Percentiles rank a stretch among this genome's conserved stretches.
phyloP scores from a whole-genome alignment of 2,329 filamentous ascomycete species.

The Fusarium redolens region DNA sequence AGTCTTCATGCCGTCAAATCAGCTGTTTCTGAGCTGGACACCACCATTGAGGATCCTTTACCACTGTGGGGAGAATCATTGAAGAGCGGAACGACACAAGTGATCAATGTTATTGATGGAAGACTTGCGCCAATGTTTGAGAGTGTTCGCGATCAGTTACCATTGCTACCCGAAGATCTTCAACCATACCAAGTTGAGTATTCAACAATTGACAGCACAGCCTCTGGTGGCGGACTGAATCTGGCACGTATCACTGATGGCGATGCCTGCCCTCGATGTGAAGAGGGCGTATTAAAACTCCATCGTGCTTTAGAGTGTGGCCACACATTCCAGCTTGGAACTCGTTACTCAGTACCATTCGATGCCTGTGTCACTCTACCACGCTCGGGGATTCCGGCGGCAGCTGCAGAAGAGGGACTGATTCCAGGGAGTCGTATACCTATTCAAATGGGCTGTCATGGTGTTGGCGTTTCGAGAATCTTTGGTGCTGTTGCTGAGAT shows the following conservation, averaged over 20 bases:
- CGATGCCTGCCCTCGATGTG: conserved; percentile 79
- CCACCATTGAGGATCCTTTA: conserved; percentile 71
- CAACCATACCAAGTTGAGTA: conserved; percentile 30
- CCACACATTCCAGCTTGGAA: conserved; percentile 94
- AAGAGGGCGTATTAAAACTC: conserved; percentile 69
- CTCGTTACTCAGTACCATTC: conserved; percentile 84
- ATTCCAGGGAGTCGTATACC: conserved; percentile 55
- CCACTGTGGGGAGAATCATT: conserved; percentile 62
- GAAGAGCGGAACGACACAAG: conserved; percentile 12
- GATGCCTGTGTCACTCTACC: conserved; percentile 67
- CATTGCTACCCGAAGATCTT: conserved; percentile 37
- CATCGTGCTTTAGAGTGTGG: conserved; percentile 87
- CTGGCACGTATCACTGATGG: conserved; percentile 74
- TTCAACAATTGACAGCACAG: conserved; percentile 47
- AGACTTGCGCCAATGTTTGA: conserved; percentile 45
- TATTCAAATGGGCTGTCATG: conserved; percentile 96
- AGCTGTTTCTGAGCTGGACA: conserved; percentile 74
- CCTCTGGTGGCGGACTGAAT: conserved; percentile 60
- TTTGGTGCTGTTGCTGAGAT: conserved; percentile 87
- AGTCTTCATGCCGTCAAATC: conserved; percentile 73
- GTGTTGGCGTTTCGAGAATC: conserved; percentile 91
- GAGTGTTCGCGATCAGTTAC: conserved; percentile 39
- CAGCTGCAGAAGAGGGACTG: conserved; percentile 17
- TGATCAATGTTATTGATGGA: conserved; percentile 53
- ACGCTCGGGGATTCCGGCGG: conserved; percentile 26